Conservation (phyloP, 371 early-diverging fungal genomes). For the Rhizopus stolonifer region DNA sequence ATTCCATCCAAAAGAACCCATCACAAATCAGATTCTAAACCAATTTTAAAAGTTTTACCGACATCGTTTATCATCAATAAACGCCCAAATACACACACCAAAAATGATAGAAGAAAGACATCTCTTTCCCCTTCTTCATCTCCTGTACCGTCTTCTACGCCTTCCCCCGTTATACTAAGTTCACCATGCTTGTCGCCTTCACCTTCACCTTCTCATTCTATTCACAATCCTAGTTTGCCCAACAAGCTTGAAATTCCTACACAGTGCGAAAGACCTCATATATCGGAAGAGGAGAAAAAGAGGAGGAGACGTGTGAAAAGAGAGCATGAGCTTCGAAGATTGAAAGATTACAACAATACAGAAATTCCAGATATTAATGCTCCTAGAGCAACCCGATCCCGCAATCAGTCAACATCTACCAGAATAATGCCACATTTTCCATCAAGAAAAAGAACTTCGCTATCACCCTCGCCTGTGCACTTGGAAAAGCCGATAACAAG, state of each 20-base stretch:
- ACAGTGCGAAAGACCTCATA: no score
- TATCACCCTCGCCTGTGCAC: no score
- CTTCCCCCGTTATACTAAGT: neutral
- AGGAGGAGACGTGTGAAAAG: neutral
- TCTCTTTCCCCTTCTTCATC: neutral
- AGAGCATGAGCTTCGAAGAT: neutral
- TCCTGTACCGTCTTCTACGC: slow-evolving; percentile 1
- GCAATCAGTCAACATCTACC: neutral
- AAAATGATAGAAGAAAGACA: neutral
- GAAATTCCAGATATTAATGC: neutral
- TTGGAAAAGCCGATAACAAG: no score
- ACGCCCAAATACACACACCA: neutral
- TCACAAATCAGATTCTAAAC: neutral
- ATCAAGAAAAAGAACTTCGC: no score
- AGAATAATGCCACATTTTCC: no score
- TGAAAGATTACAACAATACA: neutral
- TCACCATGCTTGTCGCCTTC: neutral
- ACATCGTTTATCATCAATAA: neutral
- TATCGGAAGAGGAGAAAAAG: neutral
- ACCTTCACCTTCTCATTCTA: neutral
- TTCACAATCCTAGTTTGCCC: neutral
- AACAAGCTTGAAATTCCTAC: neutral
- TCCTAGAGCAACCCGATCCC: neutral
- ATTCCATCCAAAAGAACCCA: slow-evolving; percentile 15
- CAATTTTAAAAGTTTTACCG: neutral